Evolutionary conservation across 2,329 filamentous ascomycete species (phyloP), one percentile per base, ranked within the genome.

Genomic region (Pseudocercospora pini-densiflorae): DNA sequence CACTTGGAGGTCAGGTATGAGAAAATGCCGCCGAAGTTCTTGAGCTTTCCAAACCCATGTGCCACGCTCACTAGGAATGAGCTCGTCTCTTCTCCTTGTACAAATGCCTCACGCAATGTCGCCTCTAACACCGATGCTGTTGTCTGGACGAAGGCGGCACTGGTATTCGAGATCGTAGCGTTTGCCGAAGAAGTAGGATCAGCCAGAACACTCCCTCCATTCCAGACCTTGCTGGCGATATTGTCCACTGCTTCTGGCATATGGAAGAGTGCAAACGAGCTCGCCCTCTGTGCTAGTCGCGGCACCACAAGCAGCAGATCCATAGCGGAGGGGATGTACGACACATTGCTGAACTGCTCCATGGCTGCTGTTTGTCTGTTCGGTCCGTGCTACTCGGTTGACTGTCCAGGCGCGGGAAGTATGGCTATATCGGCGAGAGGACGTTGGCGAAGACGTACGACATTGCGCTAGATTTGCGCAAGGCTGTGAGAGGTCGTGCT

Each of bases 1-100:
- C 95, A 98, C 79, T 91, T 91, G 79, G 92, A 96, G 1, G 92
- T 96, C 51, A 93, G 85, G 79, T 98, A 99, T 73, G 89, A 91
- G 79, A 98, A 94, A 65, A 98, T 88, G 68, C 92, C 93, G 53
- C 92, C 92, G 51, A 97, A 84, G 51, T 91, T 93, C 75, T 90
- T 77, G 51, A 77, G 57, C 65, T 68, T 74, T 5, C 66, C 72
- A 59, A 77, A 63, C 5, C 63, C 69, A 27, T 73, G 68, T 53
- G 71, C 58, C 8, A 77, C 62, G 61, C 72, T 68, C 55, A 72
- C 73, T 16, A 76, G 57, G 5, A 73, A 74, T 10, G 72, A 69
- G 21, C 65, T 58, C 8, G 65, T 65, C 33, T 74, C 73, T 33
- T 72, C 71, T 33, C 64, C 70, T 29, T 73, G 68, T 36, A 54